phyloP scores from a whole-genome alignment of 768 basidiomycete species.

The Infundibulicybe gibba region DNA sequence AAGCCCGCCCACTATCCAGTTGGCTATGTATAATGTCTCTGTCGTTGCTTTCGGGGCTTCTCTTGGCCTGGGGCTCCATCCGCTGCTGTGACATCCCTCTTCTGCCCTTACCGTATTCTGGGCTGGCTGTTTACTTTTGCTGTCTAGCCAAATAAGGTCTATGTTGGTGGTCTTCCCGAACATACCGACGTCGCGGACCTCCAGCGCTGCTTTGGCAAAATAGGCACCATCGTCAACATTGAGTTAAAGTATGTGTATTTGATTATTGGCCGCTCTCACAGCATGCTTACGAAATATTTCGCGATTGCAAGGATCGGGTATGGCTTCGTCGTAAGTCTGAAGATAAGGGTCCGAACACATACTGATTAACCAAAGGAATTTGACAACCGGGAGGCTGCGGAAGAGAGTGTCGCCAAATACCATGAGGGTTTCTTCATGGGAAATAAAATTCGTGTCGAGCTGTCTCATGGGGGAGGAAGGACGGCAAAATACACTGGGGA shows the following conservation, averaged over 20 bases:
- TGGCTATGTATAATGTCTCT: background rate
- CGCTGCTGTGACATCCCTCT: slow-evolving; percentile 30
- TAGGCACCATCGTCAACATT: slow-evolving; percentile 70
- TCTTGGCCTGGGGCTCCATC: slow-evolving; percentile 35
- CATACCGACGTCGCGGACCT: slow-evolving; percentile 84
- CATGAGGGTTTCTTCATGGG: slow-evolving; percentile 91
- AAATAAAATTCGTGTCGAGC: slow-evolving; percentile 85
- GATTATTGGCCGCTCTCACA: slow-evolving; percentile 9
- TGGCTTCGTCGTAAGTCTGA: slow-evolving; percentile 78
- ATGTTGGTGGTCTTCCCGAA: slow-evolving; percentile 87
- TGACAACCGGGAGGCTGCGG: slow-evolving; percentile 74
- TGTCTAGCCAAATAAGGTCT: slow-evolving; percentile 90
- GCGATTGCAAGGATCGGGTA: slow-evolving; percentile 63
- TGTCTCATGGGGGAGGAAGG: slow-evolving; percentile 80
- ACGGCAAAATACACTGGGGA: slow-evolving; percentile 82
- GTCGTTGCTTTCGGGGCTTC: slow-evolving; percentile 36
- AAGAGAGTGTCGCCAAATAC: slow-evolving; percentile 85
- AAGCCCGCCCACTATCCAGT: slow-evolving; percentile 3
- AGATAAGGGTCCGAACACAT: slow-evolving; percentile 79
- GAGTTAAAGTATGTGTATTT: slow-evolving; percentile 71
- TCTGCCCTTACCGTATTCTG: slow-evolving; percentile 49
- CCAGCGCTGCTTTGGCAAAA: slow-evolving; percentile 82
- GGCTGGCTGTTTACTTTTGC: slow-evolving; percentile 67
- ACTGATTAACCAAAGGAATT: slow-evolving; percentile 85
- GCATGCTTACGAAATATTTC: slow-evolving; percentile 4